These are phyloP conservation scores for Scheffersomyces lignosus DNA, from an alignment of 805 yeast genomes.

Conservation along the genomic window DNA sequence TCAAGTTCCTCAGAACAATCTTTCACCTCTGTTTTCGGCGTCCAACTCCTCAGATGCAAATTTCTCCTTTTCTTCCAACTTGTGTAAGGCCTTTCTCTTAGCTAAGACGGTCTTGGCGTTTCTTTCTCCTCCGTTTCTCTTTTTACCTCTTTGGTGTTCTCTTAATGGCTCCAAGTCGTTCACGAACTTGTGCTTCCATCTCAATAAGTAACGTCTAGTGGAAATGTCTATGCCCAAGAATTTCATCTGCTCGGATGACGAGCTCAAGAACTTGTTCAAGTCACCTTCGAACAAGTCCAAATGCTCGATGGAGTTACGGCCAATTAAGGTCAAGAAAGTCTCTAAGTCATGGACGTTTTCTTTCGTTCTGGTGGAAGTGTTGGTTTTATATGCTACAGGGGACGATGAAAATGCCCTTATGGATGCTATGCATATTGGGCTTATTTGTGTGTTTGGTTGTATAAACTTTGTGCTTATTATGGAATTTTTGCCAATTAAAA, in stretches of 20 bases:
- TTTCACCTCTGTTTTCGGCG: conserved; percentile 43
- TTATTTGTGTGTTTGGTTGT: no score
- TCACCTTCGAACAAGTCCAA: conserved; percentile 61
- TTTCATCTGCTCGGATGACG: conserved; percentile 59
- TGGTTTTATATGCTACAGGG: conserved; percentile 37
- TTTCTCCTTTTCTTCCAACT: conserved; percentile 52
- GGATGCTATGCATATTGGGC: no score
- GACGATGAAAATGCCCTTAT: conserved; percentile 9
- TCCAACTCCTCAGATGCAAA: conserved; percentile 37
- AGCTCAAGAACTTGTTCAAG: conserved; percentile 59
- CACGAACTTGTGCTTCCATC: conserved; percentile 69
- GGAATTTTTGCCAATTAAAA: no score
- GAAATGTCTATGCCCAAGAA: conserved; percentile 73
- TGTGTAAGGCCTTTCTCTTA: conserved; percentile 60
- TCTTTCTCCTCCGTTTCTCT: conserved; percentile 85
- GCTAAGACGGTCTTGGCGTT: conserved; percentile 53
- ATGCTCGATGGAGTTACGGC: conserved; percentile 70
- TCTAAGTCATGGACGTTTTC: conserved; percentile 59
- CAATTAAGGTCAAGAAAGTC: conserved; percentile 74
- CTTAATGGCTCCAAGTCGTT: conserved; percentile 53
- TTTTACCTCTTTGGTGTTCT: conserved; percentile 66
- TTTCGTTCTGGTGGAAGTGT: conserved; percentile 50
- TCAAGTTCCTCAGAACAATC: conserved; percentile 34
- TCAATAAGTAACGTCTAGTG: conserved; percentile 69
- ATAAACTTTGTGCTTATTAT: no score